Conservation (phyloP, 495 filamentous ascomycete genomes). For the Hypoxylon lenormandii region DNA sequence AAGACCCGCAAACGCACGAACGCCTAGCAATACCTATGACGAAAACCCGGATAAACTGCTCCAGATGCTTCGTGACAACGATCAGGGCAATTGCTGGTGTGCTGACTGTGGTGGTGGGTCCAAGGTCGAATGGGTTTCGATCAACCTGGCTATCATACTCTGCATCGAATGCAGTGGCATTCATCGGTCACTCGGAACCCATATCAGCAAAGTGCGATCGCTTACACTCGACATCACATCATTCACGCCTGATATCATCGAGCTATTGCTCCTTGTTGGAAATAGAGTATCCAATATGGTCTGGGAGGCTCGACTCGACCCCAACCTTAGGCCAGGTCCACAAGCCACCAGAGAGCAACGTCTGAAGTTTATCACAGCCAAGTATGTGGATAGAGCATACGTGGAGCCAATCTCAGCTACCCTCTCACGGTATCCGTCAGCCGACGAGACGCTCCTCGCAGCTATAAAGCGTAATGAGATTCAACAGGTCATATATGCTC, state of each 20-base stretch:
- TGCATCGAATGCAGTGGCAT: constrained; percentile 99
- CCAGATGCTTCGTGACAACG: constrained; percentile 86
- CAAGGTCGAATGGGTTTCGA: constrained; percentile 98
- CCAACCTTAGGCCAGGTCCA: constrained; percentile 73
- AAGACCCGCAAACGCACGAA: constrained; percentile 77
- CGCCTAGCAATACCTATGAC: constrained; percentile 78
- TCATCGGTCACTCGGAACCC: constrained; percentile 93
- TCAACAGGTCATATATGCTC: constrained; percentile 87
- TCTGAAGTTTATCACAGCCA: constrained; percentile 90
- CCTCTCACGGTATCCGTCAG: constrained; percentile 77
- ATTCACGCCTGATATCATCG: constrained; percentile 94
- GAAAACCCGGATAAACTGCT: constrained; percentile 82
- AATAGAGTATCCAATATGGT: constrained; percentile 96
- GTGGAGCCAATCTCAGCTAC: constrained; percentile 82
- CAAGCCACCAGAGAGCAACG: constrained; percentile 87
- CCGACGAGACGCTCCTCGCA: constrained; percentile 91
- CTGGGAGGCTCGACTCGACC: constrained; percentile 89
- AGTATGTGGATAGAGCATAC: constrained; percentile 87
- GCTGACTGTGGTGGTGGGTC: constrained; percentile 91
- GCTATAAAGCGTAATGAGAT: constrained; percentile 95
- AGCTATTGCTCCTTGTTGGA: constrained; percentile 90
- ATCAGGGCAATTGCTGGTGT: constrained; percentile 93
- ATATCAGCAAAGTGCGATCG: constrained; percentile 96
- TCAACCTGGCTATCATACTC: constrained; percentile 94
- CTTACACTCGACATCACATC: constrained; percentile 94